Conservation (phyloP, 176 grass and related monocot genomes). For the Phyllostachys edulis region DNA sequence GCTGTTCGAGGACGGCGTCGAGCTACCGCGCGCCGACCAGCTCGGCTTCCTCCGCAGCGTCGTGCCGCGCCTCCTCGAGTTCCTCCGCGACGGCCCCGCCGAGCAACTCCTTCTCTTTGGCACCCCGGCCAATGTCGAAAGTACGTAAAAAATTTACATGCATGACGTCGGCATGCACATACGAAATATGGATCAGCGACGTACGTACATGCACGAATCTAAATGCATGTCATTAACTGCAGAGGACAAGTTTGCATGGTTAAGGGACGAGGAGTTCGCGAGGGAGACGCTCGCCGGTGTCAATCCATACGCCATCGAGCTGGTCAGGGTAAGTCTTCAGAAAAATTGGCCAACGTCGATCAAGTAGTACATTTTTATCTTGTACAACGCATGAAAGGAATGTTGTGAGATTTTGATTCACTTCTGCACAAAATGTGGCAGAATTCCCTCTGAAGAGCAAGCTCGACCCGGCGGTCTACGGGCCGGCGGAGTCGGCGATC, state of each 20-base stretch:
- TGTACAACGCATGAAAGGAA: not conserved
- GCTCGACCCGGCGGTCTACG: conserved; percentile 72
- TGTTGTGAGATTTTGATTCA: not conserved
- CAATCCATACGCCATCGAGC: conserved; percentile 76
- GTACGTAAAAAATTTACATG: conserved; percentile 4
- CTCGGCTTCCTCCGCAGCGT: conserved; percentile 37
- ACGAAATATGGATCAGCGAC: not conserved
- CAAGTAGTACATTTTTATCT: not conserved
- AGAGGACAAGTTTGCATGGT: conserved; percentile 84
- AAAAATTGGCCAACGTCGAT: not conserved
- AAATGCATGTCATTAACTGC: not conserved
- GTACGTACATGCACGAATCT: conserved; percentile 4
- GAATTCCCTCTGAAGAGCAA: conserved; percentile 71
- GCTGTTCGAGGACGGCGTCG: conserved; percentile 69
- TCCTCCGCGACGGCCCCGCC: conserved; percentile 33
- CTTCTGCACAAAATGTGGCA: not conserved
- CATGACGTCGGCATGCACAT: not conserved
- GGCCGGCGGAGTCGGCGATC: conserved; percentile 62
- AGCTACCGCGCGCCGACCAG: conserved; percentile 28
- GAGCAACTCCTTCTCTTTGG: conserved; percentile 48
- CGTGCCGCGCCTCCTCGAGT: conserved; percentile 44
- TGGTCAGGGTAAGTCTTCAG: conserved; percentile 45
- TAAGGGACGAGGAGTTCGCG: conserved; percentile 81
- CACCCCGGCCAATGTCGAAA: conserved; percentile 48
- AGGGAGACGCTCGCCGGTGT: conserved; percentile 74